phyloP scores from a whole-genome alignment of 192 early-diverging fungal species.

The Chytriomyces sp. region DNA sequence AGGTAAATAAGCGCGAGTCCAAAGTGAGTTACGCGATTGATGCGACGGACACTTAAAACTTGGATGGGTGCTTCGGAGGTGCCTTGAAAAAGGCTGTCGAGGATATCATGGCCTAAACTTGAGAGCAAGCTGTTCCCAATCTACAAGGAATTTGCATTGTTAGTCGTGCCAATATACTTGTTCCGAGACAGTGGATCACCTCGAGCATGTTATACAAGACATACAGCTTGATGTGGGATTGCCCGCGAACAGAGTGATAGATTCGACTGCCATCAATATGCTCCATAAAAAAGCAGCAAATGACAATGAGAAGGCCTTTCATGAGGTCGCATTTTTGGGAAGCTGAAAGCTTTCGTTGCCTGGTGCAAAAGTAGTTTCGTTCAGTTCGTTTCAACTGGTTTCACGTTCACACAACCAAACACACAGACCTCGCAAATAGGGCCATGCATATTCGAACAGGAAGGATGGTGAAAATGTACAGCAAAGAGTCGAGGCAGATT shows the following conservation, averaged over 20 bases:
- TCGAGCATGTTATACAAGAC: slow-evolving; percentile 96
- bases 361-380: background rate
- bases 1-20: slow-evolving; percentile 84
- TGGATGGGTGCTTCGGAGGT: slow-evolving; percentile 46
- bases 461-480: slow-evolving; percentile 94
- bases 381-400: background rate
- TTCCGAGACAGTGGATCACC: slow-evolving; percentile 47
- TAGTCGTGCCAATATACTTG: too few relatives aligned
- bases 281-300: slow-evolving; percentile 76
- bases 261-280: slow-evolving; percentile 84
- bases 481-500: slow-evolving; percentile 92
- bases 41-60: slow-evolving; percentile 23
- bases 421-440: slow-evolving; percentile 47
- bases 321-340: slow-evolving; percentile 90
- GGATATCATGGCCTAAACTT: slow-evolving; percentile 91
- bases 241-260: slow-evolving; percentile 96
- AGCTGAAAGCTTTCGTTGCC: slow-evolving; percentile 58
- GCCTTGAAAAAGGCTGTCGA: slow-evolving; percentile 91
- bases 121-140: slow-evolving; percentile 91
- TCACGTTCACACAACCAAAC: slow-evolving; percentile 22
- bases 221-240: slow-evolving; percentile 94
- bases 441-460: slow-evolving; percentile 85
- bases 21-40: slow-evolving; percentile 64
- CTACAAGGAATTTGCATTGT: slow-evolving; percentile 41
- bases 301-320: slow-evolving; percentile 79